A percentile compares a stretch with the other conserved stretches of the same genome.
phyloP scores from a whole-genome alignment of 768 basidiomycete genomes.

The Mycena belliarum region DNA sequence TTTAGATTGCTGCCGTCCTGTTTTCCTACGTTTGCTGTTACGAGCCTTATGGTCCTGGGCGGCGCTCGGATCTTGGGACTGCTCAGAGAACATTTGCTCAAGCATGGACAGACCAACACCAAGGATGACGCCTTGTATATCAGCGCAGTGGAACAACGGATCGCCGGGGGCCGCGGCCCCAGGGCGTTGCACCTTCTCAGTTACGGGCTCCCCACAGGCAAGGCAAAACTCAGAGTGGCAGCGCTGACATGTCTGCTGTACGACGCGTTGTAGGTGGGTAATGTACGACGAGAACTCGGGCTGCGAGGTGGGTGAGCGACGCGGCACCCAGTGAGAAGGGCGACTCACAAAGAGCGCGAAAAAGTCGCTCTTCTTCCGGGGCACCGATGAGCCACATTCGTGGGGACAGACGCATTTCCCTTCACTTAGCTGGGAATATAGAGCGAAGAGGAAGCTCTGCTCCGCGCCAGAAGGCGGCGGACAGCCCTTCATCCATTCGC shows the following conservation, averaged over 20 bases:
- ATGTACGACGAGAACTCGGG: slow-evolving; percentile 72
- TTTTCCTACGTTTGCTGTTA: slow-evolving; percentile 49
- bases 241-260: slow-evolving; percentile 60
- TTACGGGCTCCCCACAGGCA: slow-evolving; percentile 73
- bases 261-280: slow-evolving; percentile 56
- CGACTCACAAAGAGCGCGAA: slow-evolving; percentile 77
- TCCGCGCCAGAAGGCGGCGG: slow-evolving; percentile 79
- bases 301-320: slow-evolving; percentile 41
- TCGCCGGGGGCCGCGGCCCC: slow-evolving; percentile 49
- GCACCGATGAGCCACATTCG: slow-evolving; percentile 64
- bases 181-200: slow-evolving; percentile 44
- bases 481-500: slow-evolving; percentile 97
- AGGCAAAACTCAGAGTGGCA: slow-evolving; percentile 68
- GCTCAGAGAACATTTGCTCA: slow-evolving; percentile 69
- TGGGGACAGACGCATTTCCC: slow-evolving; percentile 71
- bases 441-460: slow-evolving; percentile 83
- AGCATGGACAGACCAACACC: slow-evolving; percentile 91
- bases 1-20: slow-evolving; percentile 26
- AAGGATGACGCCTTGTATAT: slow-evolving; percentile 85
- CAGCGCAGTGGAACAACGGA: slow-evolving; percentile 84
- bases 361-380: slow-evolving; percentile 74
- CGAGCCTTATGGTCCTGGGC: slow-evolving; percentile 36
- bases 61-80: slow-evolving; percentile 39
- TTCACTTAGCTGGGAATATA: slow-evolving; percentile 73
- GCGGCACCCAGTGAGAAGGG: neutral